Conservation (phyloP, 441 rosid genomes). For the Gossypium schwendimanii region DNA sequence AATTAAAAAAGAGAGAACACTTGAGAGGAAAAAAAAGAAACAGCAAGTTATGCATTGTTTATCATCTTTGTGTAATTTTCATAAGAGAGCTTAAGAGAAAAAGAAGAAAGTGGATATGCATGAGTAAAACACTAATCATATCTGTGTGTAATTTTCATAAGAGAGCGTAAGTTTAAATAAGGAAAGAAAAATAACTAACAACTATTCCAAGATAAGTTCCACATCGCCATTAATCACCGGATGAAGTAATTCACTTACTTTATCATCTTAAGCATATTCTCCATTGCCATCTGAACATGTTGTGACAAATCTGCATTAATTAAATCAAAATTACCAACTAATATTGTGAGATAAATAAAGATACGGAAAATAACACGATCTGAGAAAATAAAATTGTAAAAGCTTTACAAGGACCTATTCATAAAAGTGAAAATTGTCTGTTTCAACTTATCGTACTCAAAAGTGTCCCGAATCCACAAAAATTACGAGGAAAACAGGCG, state of each 20-base stretch:
- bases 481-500: not conserved
- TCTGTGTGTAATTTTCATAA: not conserved
- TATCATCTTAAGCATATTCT: conserved; percentile 72
- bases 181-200: not conserved
- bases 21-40: too few relatives aligned
- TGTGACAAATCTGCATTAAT: conserved; percentile 70
- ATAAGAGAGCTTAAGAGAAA: not conserved
- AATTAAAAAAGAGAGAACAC: too few relatives aligned
- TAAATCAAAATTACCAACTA: not conserved
- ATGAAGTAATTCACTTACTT: conserved; percentile 36
- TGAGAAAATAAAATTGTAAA: conserved; percentile 1
- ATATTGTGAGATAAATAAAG: not conserved
- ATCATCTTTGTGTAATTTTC: not conserved
- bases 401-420: not conserved
- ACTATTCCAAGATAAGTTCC: not conserved
- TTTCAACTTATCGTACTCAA: not conserved
- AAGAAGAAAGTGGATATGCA: too few relatives aligned
- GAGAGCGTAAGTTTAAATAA: not conserved
- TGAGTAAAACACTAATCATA: too few relatives aligned
- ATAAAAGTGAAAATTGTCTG: not conserved
- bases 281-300: conserved; percentile 69
- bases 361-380: not conserved
- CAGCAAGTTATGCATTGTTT: not conserved
- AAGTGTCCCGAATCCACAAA: not conserved
- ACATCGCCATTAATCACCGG: not conserved